A percentile compares a stretch with the other conserved stretches of the same genome.
Evolutionary conservation across 1,139 yeast species (phyloP).

Genomic region (Nakaseomyces glabratus): DNA sequence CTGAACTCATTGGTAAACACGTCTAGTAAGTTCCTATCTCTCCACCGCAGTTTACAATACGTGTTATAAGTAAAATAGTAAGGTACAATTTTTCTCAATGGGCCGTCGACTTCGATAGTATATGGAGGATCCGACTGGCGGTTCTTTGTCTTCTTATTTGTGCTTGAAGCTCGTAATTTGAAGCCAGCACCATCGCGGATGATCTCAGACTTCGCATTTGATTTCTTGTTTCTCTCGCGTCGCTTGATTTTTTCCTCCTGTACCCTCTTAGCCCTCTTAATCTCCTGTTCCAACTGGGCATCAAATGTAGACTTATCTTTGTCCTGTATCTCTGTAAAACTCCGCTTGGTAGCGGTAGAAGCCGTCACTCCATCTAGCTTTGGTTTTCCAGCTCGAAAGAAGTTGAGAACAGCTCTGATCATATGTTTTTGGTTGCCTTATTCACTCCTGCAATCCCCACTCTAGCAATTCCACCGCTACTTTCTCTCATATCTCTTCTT

Average conservation of each 20-base stretch:
- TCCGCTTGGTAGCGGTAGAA: too few relatives aligned
- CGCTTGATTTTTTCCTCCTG: slow-evolving; percentile 31
- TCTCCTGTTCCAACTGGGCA: slow-evolving; percentile 12
- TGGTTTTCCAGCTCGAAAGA: too few relatives aligned
- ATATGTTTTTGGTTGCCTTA: too few relatives aligned
- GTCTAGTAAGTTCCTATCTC: slow-evolving; percentile 68
- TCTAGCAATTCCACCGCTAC: too few relatives aligned
- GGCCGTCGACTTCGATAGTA: slow-evolving; percentile 40
- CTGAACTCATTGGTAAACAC: slow-evolving; percentile 79
- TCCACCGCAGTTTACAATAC: slow-evolving; percentile 87
- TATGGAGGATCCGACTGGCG: slow-evolving; percentile 31
- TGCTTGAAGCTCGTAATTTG: slow-evolving; percentile 25
- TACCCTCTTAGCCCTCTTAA: slow-evolving; percentile 12
- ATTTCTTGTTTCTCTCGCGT: background rate
- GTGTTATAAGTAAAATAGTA: slow-evolving; percentile 85
- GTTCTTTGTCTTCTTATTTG: slow-evolving; percentile 17
- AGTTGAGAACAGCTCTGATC: too few relatives aligned
- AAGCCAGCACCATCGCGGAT: slow-evolving; percentile 29
- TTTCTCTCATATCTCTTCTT: too few relatives aligned
- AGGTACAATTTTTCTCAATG: slow-evolving; percentile 67
- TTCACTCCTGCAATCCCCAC: too few relatives aligned
- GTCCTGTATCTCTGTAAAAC: too few relatives aligned
- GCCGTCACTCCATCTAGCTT: too few relatives aligned
- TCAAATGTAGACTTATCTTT: too few relatives aligned
- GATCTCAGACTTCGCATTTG: slow-evolving; percentile 5